These are phyloP conservation scores for Selaginella moellendorffii DNA, from an alignment of 75 land plant genomes.

Conservation along the genomic window DNA sequence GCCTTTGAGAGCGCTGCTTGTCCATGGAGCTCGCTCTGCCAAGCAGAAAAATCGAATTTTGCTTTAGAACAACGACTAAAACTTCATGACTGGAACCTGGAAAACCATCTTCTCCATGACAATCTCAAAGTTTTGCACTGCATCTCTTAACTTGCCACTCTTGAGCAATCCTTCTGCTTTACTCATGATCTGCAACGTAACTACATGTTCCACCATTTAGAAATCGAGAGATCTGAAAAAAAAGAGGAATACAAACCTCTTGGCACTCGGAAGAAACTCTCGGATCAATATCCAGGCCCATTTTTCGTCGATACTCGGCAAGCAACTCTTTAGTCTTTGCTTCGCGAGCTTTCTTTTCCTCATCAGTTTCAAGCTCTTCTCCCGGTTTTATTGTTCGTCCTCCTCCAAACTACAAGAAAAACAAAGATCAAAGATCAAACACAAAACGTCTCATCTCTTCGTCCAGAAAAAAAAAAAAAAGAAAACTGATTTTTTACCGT, in stretches of 20 bases:
- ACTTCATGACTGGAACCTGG: conserved; percentile 29
- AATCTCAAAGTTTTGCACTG: conserved; percentile 43
- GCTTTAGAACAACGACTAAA: background rate
- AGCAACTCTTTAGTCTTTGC: conserved; percentile 38
- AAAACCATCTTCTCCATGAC: conserved; percentile 55
- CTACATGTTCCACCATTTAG: background rate
- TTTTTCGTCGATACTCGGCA: conserved; percentile 38
- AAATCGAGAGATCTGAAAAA: no score
- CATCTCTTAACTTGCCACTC: conserved; percentile 45
- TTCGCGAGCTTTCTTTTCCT: conserved; percentile 56
- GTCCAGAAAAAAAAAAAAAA: no score
- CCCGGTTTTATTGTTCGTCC: conserved; percentile 70
- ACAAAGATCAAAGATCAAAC: background rate
- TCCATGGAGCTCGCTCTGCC: conserved; percentile 85
- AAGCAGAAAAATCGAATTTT: no score
- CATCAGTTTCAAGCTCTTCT: conserved; percentile 57
- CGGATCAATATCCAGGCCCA: conserved; percentile 55
- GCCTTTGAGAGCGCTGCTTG: conserved; percentile 73
- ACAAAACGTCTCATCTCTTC: no score
- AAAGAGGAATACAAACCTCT: no score
- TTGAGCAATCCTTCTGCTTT: conserved; percentile 61
- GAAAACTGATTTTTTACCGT: no score
- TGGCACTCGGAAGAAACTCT: conserved; percentile 44
- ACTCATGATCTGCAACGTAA: conserved; percentile 33
- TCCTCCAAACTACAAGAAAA: conserved; percentile 59